phyloP scores from a whole-genome alignment of 169 alveolate species.

The Cryptosporidium meleagridis region DNA sequence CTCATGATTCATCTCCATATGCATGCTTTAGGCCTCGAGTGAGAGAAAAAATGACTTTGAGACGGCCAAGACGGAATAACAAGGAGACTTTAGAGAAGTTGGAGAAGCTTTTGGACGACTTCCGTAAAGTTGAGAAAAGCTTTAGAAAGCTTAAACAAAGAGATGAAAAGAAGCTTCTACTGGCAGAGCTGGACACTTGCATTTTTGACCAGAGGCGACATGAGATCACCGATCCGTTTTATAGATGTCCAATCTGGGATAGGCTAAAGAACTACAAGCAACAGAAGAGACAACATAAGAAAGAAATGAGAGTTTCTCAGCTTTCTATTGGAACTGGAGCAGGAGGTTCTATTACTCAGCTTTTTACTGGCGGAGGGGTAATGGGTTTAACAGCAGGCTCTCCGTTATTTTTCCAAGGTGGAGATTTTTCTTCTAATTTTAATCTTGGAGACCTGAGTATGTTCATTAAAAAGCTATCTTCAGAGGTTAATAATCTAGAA shows the following conservation, averaged over 20 bases:
- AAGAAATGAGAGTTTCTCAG: constrained; percentile 31
- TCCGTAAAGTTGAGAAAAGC: constrained; percentile 82
- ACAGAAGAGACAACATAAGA: constrained; percentile 54
- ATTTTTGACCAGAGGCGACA: constrained; percentile 85
- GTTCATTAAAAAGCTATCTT: constrained; percentile 28
- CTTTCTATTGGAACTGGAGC: neutral
- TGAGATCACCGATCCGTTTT: constrained; percentile 83
- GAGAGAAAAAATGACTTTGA: constrained; percentile 86
- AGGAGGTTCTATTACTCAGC: neutral
- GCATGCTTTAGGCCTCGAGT: constrained; percentile 87
- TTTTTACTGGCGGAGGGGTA: neutral
- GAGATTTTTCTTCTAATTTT: constrained; percentile 19
- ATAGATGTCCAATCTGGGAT: constrained; percentile 87
- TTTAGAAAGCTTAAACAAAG: constrained; percentile 86
- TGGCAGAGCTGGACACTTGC: constrained; percentile 83
- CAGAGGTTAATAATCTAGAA: constrained; percentile 23
- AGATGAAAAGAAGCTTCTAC: constrained; percentile 86
- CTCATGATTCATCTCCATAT: constrained; percentile 85
- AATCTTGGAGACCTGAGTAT: constrained; percentile 3
- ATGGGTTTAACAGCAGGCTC: neutral
- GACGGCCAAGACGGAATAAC: constrained; percentile 85
- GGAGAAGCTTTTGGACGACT: constrained; percentile 85
- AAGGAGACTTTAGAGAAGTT: constrained; percentile 81
- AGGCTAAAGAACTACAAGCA: constrained; percentile 82
- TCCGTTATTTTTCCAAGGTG: neutral